Evolutionary conservation across 2,329 filamentous ascomycete genomes (phyloP).

Genomic region (Aureobasidium subglaciale): DNA sequence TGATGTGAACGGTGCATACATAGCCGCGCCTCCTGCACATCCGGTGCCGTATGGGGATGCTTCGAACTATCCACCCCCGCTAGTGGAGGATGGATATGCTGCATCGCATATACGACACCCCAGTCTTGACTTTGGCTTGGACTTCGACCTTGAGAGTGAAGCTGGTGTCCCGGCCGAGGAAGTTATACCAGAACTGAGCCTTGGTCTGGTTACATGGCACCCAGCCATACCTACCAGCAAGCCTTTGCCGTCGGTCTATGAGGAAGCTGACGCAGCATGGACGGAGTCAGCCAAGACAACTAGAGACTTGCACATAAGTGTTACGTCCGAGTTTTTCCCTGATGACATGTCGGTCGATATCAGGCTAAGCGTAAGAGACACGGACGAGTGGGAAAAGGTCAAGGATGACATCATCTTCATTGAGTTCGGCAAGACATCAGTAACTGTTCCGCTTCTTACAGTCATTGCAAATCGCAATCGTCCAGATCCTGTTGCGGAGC

Average conservation of each 20-base stretch:
- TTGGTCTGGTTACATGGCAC: slow-evolving; percentile 35
- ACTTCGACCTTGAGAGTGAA: slow-evolving; percentile 7
- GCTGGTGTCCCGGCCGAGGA: slow-evolving; percentile 8
- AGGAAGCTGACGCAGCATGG: slow-evolving; percentile 38
- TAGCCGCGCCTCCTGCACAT: neutral
- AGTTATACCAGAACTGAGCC: slow-evolving; percentile 37
- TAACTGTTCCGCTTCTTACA: slow-evolving; percentile 37
- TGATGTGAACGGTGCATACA: slow-evolving; percentile 9
- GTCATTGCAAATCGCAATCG: slow-evolving; percentile 36
- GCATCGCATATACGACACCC: slow-evolving; percentile 6
- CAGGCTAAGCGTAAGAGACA: slow-evolving; percentile 42
- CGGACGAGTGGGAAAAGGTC: slow-evolving; percentile 43
- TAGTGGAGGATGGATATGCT: slow-evolving; percentile 6
- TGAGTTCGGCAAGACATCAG: slow-evolving; percentile 37
- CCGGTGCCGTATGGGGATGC: neutral
- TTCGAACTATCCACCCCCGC: neutral
- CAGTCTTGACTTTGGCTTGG: slow-evolving; percentile 10
- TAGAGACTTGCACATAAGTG: slow-evolving; percentile 36
- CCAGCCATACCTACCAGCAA: slow-evolving; percentile 37
- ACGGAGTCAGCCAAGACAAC: slow-evolving; percentile 31
- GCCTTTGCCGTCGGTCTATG: slow-evolving; percentile 37
- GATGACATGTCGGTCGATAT: slow-evolving; percentile 37
- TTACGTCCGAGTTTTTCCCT: slow-evolving; percentile 43
- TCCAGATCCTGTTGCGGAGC: slow-evolving; percentile 25
- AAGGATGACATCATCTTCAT: slow-evolving; percentile 45